Evolutionary conservation across 129 eudicot genomes (phyloP).

Genomic region (Dittrichia graveolens): DNA sequence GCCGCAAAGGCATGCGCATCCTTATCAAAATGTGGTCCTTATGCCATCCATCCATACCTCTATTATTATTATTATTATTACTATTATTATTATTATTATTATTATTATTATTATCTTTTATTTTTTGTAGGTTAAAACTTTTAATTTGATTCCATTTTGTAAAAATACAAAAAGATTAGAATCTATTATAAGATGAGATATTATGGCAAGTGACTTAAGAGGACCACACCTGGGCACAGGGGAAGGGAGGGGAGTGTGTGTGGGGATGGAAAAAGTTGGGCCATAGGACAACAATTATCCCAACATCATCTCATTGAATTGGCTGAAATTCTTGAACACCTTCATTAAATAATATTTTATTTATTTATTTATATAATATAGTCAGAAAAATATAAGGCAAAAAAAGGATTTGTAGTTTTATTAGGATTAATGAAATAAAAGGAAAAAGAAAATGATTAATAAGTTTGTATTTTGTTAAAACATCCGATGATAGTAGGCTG

Average conservation of each 20-base stretch:
- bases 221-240: constrained; percentile 21
- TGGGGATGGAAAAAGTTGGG: constrained; percentile 6
- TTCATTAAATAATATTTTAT: neutral
- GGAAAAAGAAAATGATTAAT: neutral
- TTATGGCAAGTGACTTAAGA: constrained; percentile 16
- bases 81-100: constrained; percentile 1
- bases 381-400: neutral
- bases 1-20: constrained; percentile 33
- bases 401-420: neutral
- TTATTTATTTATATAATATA: neutral
- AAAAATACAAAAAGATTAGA: neutral
- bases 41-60: constrained; percentile 9
- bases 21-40: constrained; percentile 36
- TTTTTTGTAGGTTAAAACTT: neutral
- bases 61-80: constrained; percentile 12
- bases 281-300: constrained; percentile 22
- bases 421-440: neutral
- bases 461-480: neutral
- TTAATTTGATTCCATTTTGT: too few relatives aligned
- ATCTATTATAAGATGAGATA: neutral
- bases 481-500: neutral
- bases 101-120: constrained; percentile 16
- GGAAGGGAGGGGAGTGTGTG: neutral
- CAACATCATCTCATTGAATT: neutral
- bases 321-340: neutral